phyloP scores from a whole-genome alignment of 805 yeast genomes.

The Myxozyma neglecta region DNA sequence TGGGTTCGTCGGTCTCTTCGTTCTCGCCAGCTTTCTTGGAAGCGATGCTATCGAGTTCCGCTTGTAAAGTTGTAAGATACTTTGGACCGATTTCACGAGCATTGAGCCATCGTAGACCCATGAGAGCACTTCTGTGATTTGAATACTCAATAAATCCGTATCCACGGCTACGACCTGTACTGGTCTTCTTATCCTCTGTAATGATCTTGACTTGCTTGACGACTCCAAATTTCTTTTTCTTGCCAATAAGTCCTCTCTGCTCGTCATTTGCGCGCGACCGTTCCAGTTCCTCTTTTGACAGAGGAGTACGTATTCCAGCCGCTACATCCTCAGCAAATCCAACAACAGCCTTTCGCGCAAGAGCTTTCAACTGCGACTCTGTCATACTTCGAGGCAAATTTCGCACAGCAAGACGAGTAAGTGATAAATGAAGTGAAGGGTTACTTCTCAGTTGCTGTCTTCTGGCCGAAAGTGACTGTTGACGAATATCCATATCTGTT shows the following conservation, averaged over 20 bases:
- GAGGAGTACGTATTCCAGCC: slow-evolving; percentile 70
- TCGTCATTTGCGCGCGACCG: slow-evolving; percentile 74
- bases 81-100: slow-evolving; percentile 70
- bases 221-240: slow-evolving; percentile 82
- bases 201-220: slow-evolving; percentile 92
- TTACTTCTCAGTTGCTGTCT: slow-evolving; percentile 87
- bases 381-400: slow-evolving; percentile 92
- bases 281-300: slow-evolving; percentile 81
- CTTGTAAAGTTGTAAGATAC: slow-evolving; percentile 29
- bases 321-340: slow-evolving; percentile 89
- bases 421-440: slow-evolving; percentile 86
- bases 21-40: slow-evolving; percentile 35
- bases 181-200: slow-evolving; percentile 86
- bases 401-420: slow-evolving; percentile 92
- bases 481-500: slow-evolving; percentile 82
- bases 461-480: slow-evolving; percentile 79
- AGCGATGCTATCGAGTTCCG: slow-evolving; percentile 49
- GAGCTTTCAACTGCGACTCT: slow-evolving; percentile 81
- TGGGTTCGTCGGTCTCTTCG: slow-evolving; percentile 32
- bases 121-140: slow-evolving; percentile 87
- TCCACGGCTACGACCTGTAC: slow-evolving; percentile 93
- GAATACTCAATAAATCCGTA: slow-evolving; percentile 92
- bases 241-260: slow-evolving; percentile 53
- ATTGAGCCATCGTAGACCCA: slow-evolving; percentile 96
- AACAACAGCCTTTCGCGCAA: slow-evolving; percentile 92